Conservation (phyloP, 495 filamentous ascomycete genomes). For the Tuber brumale region DNA sequence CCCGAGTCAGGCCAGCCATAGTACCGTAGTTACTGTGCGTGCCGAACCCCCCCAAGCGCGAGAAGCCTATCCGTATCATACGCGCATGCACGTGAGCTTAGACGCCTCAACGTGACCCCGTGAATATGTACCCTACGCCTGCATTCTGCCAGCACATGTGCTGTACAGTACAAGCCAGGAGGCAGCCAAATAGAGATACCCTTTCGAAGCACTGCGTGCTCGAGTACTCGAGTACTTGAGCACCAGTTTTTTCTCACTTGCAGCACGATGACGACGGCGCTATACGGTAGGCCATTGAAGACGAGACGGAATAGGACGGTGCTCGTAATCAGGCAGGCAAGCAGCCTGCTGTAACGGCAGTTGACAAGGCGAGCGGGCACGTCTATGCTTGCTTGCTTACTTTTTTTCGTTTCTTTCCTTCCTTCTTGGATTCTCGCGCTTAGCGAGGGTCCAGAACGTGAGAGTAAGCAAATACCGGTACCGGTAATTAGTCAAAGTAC, state of each 20-base stretch:
- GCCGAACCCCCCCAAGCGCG: not conserved
- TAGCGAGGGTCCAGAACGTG: not conserved
- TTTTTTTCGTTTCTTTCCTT: not conserved
- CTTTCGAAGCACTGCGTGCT: not conserved
- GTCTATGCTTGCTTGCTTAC: not conserved
- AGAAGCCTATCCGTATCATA: not conserved
- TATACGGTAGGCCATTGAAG: not conserved
- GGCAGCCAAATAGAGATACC: not conserved
- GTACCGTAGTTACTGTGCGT: not conserved
- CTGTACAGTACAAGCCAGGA: not conserved
- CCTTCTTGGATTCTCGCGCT: not conserved
- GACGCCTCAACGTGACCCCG: conserved; percentile 15
- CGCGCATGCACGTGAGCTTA: conserved; percentile 36
- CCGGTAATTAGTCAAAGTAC: not conserved
- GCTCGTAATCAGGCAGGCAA: not conserved
- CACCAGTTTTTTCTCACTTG: not conserved
- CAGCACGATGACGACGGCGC: not conserved
- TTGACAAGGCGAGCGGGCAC: not conserved
- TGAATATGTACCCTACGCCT: conserved; percentile 9
- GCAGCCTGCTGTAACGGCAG: not conserved
- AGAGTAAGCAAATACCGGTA: not conserved
- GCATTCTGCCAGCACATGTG: not conserved
- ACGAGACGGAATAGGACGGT: conserved; percentile 1
- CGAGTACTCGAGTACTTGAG: not conserved
- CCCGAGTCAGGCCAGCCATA: no score